Conservation (phyloP, 2,329 filamentous ascomycete genomes). For the Pyrenophora seminiperda region DNA sequence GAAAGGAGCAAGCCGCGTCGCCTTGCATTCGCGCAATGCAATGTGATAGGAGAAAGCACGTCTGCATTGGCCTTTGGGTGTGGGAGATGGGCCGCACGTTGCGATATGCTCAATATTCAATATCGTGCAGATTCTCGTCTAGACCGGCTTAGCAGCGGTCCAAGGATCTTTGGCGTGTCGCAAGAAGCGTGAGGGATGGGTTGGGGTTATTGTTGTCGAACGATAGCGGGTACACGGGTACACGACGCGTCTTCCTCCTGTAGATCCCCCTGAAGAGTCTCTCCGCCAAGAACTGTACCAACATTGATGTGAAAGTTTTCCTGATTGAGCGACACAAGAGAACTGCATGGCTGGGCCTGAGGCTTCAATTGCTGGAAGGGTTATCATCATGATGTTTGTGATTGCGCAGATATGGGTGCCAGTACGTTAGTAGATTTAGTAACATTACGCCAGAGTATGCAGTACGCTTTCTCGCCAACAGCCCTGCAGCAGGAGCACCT, state of each 20-base stretch:
- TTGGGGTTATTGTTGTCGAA: not conserved
- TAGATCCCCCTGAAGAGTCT: conserved; percentile 18
- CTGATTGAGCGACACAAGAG: conserved; percentile 6
- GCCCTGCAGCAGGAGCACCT: not conserved
- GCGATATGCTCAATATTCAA: not conserved
- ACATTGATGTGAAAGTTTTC: conserved; percentile 4
- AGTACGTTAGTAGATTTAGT: not conserved
- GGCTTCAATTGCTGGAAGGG: not conserved
- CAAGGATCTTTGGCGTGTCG: not conserved
- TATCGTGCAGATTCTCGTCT: conserved; percentile 21
- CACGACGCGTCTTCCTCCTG: conserved; percentile 11
- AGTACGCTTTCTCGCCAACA: not conserved
- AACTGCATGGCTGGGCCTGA: conserved; percentile 2
- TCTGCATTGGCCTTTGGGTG: too few species aligned
- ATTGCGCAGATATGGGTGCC: not conserved
- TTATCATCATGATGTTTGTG: not conserved
- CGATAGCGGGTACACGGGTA: not conserved
- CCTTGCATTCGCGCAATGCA: not conserved
- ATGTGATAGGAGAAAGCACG: conserved; percentile 5
- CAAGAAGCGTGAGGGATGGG: not conserved
- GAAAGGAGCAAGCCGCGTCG: too few species aligned
- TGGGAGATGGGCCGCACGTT: not conserved
- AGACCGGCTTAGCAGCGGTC: conserved; percentile 22
- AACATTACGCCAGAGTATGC: not conserved
- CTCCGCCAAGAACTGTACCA: conserved; percentile 11